Conservation (phyloP, 1,284 basidiomycete species). For the Rhodotorula sp. region DNA sequence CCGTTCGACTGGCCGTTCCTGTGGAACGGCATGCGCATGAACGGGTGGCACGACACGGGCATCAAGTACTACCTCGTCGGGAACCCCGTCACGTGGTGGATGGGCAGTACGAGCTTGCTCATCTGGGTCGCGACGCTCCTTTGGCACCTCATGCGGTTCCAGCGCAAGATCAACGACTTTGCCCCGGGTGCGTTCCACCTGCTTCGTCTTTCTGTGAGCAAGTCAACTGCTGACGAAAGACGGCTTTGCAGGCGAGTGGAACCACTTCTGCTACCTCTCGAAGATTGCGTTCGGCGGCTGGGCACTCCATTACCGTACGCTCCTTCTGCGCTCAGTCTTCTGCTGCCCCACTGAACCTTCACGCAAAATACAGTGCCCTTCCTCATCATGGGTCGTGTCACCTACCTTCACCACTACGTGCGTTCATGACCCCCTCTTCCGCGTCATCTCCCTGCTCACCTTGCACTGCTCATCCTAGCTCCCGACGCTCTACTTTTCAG, state of each 20-base stretch:
- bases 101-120: slow-evolving; percentile 68
- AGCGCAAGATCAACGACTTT: slow-evolving; percentile 89
- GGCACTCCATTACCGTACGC: slow-evolving; percentile 83
- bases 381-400: slow-evolving; percentile 57
- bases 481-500: slow-evolving; percentile 92
- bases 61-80: slow-evolving; percentile 93
- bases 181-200: slow-evolving; percentile 64
- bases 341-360: not conserved
- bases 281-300: slow-evolving; percentile 91
- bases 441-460: not conserved
- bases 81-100: slow-evolving; percentile 92
- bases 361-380: slow-evolving; percentile 3
- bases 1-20: slow-evolving; percentile 94
- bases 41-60: slow-evolving; percentile 86
- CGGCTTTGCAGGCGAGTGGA: slow-evolving; percentile 70
- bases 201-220: not conserved
- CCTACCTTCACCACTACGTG: slow-evolving; percentile 85
- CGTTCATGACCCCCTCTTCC: slow-evolving; percentile 46
- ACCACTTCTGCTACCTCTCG: slow-evolving; percentile 88
- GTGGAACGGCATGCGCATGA: slow-evolving; percentile 88
- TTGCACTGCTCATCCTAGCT: slow-evolving; percentile 53
- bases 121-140: slow-evolving; percentile 60
- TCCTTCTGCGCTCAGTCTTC: not conserved
- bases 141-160: slow-evolving; percentile 77
- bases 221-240: not conserved